Evolutionary conservation across 495 filamentous ascomycete species (phyloP), one percentile per base, ranked within the genome.

Genomic region (Neohortaea acidophila): DNA sequence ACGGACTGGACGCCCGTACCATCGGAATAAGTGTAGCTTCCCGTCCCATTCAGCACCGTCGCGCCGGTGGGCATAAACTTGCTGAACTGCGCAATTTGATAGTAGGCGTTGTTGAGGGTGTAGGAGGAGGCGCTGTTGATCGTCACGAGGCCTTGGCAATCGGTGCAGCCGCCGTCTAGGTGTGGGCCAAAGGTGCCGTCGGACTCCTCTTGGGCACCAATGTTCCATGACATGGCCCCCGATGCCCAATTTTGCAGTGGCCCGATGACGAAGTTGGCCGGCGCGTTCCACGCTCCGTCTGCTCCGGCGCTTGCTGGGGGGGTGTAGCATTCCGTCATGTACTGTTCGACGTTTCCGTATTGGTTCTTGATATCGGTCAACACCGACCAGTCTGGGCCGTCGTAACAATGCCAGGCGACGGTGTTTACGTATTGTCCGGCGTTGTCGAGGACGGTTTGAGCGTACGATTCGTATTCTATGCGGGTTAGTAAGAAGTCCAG

Each of bases 321-420:
- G 1, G 62, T 70, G 64, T 68, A 72, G 48, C 70, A 73, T 51
- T 73, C 69, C 12, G 69, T 71, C 70, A 73, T 73, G 49, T 68
- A 72, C 51, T 72, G 69, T 6, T 55, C 56, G 3, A 59, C 56
- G 20, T 39, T 37, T 0, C 66, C 65, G 45, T 67, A 67, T 0
- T 44, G 45, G 37, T 63, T 49, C 39, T 68, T 60, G 44, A 72
- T 71, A 21, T 57, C 38, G 13, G 55, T 64, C 25, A 73, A 47
- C 4, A 69, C 67, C 7, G 53, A 56, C 67, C 68, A 73, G 50
- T 70, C 47, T 23, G 43, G 49, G 10, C 62, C 63, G 18, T 45
- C 38, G 44, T 73, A 72, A 52, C 70, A 73, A 41, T 73, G 70
- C 70, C 69, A 71, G 4, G 69, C 69, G 0, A 68, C 64, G 0